Percentiles rank a stretch among this genome's conserved stretches.
Conservation (phyloP, 2,329 filamentous ascomycete genomes). For the Aspergillus aculeatus region DNA sequence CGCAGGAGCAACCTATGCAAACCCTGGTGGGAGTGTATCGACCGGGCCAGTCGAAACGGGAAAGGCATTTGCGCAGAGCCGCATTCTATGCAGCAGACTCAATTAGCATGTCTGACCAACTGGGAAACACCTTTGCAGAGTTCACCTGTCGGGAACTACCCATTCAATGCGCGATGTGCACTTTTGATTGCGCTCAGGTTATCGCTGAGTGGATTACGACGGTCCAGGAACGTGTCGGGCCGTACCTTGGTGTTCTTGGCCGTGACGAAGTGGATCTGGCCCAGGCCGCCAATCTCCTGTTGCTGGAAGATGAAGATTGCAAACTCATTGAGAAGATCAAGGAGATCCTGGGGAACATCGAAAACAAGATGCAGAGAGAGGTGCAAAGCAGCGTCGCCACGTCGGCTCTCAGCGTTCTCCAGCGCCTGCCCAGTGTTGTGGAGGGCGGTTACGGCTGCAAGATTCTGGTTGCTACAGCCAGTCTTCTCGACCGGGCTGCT, state of each 20-base stretch:
- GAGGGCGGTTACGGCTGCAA: constrained; percentile 79
- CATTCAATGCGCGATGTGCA: constrained; percentile 85
- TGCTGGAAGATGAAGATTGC: constrained; percentile 87
- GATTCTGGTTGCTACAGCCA: constrained; percentile 77
- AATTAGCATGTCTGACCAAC: constrained; percentile 79
- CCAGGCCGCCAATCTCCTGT: constrained; percentile 81
- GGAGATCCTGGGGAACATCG: constrained; percentile 72
- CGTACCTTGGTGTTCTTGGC: constrained; percentile 82
- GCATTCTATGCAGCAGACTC: constrained; percentile 94
- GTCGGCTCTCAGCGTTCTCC: constrained; percentile 51
- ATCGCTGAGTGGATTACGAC: constrained; percentile 92
- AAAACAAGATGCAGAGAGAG: constrained; percentile 71
- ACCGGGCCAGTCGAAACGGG: constrained; percentile 61
- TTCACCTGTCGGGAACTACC: constrained; percentile 81
- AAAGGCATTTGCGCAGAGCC: constrained; percentile 88
- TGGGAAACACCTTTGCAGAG: constrained; percentile 82
- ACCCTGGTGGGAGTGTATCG: constrained; percentile 34
- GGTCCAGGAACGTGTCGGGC: constrained; percentile 89
- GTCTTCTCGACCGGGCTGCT: constrained; percentile 82
- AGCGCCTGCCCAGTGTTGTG: constrained; percentile 57
- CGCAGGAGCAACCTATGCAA: constrained; percentile 34
- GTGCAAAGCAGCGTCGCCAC: constrained; percentile 55
- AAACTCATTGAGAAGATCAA: constrained; percentile 81
- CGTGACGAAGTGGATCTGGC: constrained; percentile 75
- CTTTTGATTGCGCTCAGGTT: constrained; percentile 91